A percentile compares a stretch with the other conserved stretches of the same genome.
phyloP scores from a whole-genome alignment of 1,139 yeast genomes.

The Candida pseudocylindracea region DNA sequence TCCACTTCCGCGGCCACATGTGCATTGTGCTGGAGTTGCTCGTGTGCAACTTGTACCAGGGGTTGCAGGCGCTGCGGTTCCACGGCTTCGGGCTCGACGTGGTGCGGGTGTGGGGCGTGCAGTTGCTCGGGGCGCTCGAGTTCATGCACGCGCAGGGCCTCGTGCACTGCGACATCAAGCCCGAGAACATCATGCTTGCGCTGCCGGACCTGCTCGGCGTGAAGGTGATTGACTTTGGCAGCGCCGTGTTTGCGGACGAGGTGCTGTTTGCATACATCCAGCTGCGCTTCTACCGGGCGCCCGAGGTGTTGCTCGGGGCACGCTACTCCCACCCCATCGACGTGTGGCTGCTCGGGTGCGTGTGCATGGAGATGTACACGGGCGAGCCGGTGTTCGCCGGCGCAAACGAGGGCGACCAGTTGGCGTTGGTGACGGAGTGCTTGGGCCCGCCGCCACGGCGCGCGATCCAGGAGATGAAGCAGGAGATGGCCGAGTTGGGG shows the following conservation, averaged over 20 bases:
- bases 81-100: constrained; percentile 35
- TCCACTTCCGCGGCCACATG: constrained; percentile 64
- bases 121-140: constrained; percentile 35
- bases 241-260: constrained; percentile 26
- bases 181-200: constrained; percentile 38
- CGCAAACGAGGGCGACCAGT: constrained; percentile 42
- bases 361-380: constrained; percentile 38
- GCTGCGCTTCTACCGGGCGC: constrained; percentile 45
- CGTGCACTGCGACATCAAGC: constrained; percentile 67
- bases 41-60: constrained; percentile 44
- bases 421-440: constrained; percentile 31
- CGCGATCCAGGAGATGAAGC: constrained; percentile 5
- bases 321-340: constrained; percentile 49
- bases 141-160: constrained; percentile 33
- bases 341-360: constrained; percentile 63
- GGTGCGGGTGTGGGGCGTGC: constrained; percentile 25
- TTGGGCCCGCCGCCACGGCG: constrained; percentile 35
- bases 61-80: constrained; percentile 36
- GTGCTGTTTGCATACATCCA: constrained; percentile 36
- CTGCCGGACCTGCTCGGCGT: constrained; percentile 11
- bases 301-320: constrained; percentile 71
- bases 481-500: constrained; percentile 7
- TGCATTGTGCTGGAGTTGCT: constrained; percentile 62
- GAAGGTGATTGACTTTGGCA: constrained; percentile 46
- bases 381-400: constrained; percentile 59